Evolutionary conservation across 192 early-diverging fungal genomes (phyloP), one percentile per base, ranked within the genome.

Genomic region (Piromyces finnis): DNA sequence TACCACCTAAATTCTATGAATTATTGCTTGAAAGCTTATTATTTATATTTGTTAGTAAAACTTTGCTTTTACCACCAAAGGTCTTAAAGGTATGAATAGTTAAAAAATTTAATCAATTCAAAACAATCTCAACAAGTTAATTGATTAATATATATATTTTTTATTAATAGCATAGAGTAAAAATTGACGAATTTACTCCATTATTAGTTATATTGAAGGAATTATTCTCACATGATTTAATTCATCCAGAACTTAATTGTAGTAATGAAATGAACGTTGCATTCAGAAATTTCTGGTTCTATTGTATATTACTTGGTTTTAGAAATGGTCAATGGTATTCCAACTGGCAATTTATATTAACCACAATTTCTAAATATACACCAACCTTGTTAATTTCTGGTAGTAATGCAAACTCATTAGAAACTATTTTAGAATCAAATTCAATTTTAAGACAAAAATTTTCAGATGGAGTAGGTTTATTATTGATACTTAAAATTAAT

Each of bases 221-320:
- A 26, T 80, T 29, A 29, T 77, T 77, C 16, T 29, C 28, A 68
- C 79, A 81, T 29, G 59, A 82, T 32, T 11, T 39, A 13, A 29
- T 41, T 14, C 77, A 80, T 29, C n/a, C 29, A 5, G 94, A 94
- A 80, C 86, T 91, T 27, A 88, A 68, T 91, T 6, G 83, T 87
- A 32, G 81, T 93, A 29, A 68, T 68, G 51, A 68, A n/a, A 68
- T 68, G 51, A 68, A 68, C 9, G 51, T 68, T 68, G 51, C 51
- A 5, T 96, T 96, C 86, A 89, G 96, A 77, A 94, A 95, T 84
- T 89, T 94, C 39, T 99, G 97, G 97, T 91, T 98, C 81, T 92
- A 94, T 79, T 88, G 93, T 79, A 92, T 95, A 5, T 83, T 93
- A 17, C 92, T 90, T 83, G 92, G 96, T 2, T 92, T 94, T 79